Conservation (phyloP, 352 stramenopile genomes). For the Phytophthora ohioensis region DNA sequence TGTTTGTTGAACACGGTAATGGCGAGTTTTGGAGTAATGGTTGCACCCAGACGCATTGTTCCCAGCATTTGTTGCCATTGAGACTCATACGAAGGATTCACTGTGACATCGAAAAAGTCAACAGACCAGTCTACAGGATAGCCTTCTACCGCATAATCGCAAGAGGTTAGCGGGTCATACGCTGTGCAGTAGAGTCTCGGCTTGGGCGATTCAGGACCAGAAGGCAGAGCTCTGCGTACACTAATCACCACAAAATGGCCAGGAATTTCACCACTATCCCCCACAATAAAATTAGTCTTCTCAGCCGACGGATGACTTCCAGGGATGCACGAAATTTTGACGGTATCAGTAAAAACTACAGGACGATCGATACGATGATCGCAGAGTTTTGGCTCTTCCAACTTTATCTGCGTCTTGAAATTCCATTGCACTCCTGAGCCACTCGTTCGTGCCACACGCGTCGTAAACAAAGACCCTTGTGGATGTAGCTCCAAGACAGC, state of each 20-base stretch:
- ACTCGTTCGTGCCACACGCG: constrained; percentile 53
- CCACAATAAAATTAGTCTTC: constrained; percentile 60
- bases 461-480: constrained; percentile 72
- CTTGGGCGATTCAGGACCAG: constrained; percentile 22
- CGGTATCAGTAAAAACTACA: constrained; percentile 82
- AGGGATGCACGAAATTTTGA: constrained; percentile 61
- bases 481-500: constrained; percentile 69
- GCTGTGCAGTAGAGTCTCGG: constrained; percentile 81
- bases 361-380: constrained; percentile 70
- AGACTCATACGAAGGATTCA: constrained; percentile 56
- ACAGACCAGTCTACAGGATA: constrained; percentile 65
- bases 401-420: constrained; percentile 52
- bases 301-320: constrained; percentile 42
- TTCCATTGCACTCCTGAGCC: constrained; percentile 70
- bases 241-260: constrained; percentile 81
- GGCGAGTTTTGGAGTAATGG: constrained; percentile 73
- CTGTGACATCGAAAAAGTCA: constrained; percentile 71
- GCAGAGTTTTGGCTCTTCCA: constrained; percentile 60
- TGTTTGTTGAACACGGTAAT: constrained; percentile 82
- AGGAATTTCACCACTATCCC: constrained; percentile 18
- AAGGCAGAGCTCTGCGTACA: constrained; percentile 61
- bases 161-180: constrained; percentile 84
- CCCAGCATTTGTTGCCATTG: constrained; percentile 64
- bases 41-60: constrained; percentile 60
- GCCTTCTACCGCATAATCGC: constrained; percentile 79